A percentile compares a stretch with the other conserved stretches of the same genome.
These are phyloP conservation scores for Cyberlindnera japonica DNA, from an alignment of 805 yeast genomes.

Conservation along the genomic window DNA sequence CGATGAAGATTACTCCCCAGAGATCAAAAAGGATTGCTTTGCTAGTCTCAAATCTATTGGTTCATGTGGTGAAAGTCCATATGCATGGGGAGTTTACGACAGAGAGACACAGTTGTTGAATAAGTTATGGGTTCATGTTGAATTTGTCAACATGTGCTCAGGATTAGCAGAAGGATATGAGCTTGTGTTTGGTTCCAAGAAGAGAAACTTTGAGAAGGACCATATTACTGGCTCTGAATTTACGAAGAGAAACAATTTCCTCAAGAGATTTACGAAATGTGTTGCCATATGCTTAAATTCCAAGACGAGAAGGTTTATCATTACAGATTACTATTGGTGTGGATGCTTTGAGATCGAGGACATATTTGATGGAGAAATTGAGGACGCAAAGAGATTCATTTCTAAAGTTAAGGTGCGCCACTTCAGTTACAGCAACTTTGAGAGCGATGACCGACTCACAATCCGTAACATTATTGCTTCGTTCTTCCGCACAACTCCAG, in stretches of 20 bases:
- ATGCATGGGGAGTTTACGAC: slow-evolving; percentile 24
- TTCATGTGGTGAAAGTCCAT: slow-evolving; percentile 21
- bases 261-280: slow-evolving; percentile 26
- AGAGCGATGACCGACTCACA: slow-evolving; percentile 17
- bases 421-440: slow-evolving; percentile 23
- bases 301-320: slow-evolving; percentile 23
- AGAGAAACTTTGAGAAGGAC: slow-evolving; percentile 10
- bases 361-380: slow-evolving; percentile 25
- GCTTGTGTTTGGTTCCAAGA: slow-evolving; percentile 20
- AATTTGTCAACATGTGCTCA: slow-evolving; percentile 19
- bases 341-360: slow-evolving; percentile 27
- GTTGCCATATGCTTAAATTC: slow-evolving; percentile 28
- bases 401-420: slow-evolving; percentile 27
- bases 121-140: slow-evolving; percentile 24
- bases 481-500: slow-evolving; percentile 19
- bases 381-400: slow-evolving; percentile 20
- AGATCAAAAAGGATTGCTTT: slow-evolving; percentile 7
- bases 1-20: slow-evolving; percentile 17
- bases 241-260: slow-evolving; percentile 26
- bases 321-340: slow-evolving; percentile 28
- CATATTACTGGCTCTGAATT: slow-evolving; percentile 19
- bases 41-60: slow-evolving; percentile 26
- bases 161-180: slow-evolving; percentile 30
- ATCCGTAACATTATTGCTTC: slow-evolving; percentile 25
- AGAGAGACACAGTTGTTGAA: slow-evolving; percentile 18